Percentiles rank a stretch among this genome's conserved stretches.
phyloP scores from a whole-genome alignment of 805 yeast genomes.

The Isabelozyma heimii region DNA sequence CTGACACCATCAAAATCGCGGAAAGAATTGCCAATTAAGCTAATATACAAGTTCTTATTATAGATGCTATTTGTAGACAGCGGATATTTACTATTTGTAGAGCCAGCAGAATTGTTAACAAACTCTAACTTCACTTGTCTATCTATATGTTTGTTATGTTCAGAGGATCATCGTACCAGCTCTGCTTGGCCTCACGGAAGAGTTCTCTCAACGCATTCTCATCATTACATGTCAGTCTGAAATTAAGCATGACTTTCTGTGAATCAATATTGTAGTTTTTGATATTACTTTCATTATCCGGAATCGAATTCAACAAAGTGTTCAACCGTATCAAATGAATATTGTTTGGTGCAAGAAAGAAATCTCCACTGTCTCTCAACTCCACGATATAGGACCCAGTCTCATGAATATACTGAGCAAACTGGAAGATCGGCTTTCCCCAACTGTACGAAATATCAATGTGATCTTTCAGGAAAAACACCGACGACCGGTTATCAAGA shows the following conservation, averaged over 20 bases:
- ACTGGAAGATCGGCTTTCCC: constrained; percentile 83
- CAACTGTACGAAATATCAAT: constrained; percentile 82
- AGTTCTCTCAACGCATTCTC: constrained; percentile 45
- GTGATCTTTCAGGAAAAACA: constrained; percentile 49
- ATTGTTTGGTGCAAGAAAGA: constrained; percentile 84
- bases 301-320: constrained; percentile 26
- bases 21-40: constrained; percentile 61
- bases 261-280: constrained; percentile 52
- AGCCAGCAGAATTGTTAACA: neutral
- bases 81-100: neutral
- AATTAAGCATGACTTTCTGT: constrained; percentile 69
- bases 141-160: neutral
- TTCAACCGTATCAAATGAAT: constrained; percentile 75
- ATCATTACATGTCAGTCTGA: constrained; percentile 60
- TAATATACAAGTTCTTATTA: no score
- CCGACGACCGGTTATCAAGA: constrained; percentile 76
- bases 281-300: constrained; percentile 10
- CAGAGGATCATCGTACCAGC: constrained; percentile 32
- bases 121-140: neutral
- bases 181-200: constrained; percentile 57
- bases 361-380: constrained; percentile 70
- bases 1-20: constrained; percentile 89
- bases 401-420: constrained; percentile 84
- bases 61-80: no score
- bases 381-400: constrained; percentile 92